These are phyloP conservation scores for Puccinia triticina DNA, from an alignment of 1,284 basidiomycete species.

Conservation along the genomic window DNA sequence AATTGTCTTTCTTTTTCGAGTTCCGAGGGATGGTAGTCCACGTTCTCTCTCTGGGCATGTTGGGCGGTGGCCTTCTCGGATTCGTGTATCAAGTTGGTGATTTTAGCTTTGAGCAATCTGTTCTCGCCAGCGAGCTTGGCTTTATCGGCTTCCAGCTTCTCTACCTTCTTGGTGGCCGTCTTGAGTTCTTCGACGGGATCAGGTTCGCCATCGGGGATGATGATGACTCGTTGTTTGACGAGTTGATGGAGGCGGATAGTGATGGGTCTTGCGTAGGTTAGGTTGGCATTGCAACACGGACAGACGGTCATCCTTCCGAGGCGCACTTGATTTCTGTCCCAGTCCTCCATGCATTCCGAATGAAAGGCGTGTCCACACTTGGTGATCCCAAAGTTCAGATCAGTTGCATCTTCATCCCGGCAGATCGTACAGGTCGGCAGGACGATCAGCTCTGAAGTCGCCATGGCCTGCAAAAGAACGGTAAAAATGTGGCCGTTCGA, in stretches of 20 bases:
- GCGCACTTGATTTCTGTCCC: neutral
- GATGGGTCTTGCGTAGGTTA: neutral
- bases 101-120: neutral
- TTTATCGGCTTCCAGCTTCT: slow-evolving; percentile 5
- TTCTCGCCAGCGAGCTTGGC: neutral
- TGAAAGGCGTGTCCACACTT: slow-evolving; percentile 24
- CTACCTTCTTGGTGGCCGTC: neutral
- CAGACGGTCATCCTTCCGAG: neutral
- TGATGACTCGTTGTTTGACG: neutral
- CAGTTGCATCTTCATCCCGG: neutral
- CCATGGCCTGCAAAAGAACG: neutral
- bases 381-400: neutral
- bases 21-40: neutral
- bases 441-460: neutral
- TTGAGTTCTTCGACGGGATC: neutral
- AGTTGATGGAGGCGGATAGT: neutral
- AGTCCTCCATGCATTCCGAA: neutral
- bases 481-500: neutral
- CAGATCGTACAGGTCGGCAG: slow-evolving; percentile 10
- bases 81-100: neutral
- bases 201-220: neutral
- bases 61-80: neutral
- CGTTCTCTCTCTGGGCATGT: no score
- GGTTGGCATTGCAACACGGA: neutral
- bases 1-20: neutral